Evolutionary conservation across 257 asterid genomes (phyloP).

Genomic region (Nemophila menziesii): DNA sequence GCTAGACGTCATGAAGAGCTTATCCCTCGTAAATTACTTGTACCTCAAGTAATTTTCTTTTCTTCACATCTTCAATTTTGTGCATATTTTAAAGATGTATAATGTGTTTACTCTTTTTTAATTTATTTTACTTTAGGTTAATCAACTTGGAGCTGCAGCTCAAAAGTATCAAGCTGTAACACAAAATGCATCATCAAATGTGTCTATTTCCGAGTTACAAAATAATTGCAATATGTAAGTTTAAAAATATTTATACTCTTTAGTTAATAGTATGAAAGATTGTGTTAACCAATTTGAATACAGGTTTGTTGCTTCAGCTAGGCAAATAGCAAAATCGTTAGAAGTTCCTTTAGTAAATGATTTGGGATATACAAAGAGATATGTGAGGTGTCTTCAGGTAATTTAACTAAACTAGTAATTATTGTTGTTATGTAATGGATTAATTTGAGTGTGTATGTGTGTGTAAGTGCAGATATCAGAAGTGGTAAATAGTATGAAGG

Average conservation of each 20-base stretch:
- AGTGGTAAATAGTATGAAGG: constrained; percentile 99
- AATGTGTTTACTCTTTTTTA: not conserved
- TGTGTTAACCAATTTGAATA: too few relatives aligned
- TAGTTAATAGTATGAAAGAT: too few relatives aligned
- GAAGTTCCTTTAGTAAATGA: constrained; percentile 84
- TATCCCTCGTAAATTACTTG: constrained; percentile 75
- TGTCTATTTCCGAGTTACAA: constrained; percentile 74
- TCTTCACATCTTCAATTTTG: too few relatives aligned
- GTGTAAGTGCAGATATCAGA: constrained; percentile 80
- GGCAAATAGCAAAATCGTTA: constrained; percentile 80
- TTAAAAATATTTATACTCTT: not conserved
- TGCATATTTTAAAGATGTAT: too few relatives aligned
- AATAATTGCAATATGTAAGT: constrained; percentile 91
- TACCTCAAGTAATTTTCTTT: constrained; percentile 68
- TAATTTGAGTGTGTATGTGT: too few relatives aligned
- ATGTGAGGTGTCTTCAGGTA: constrained; percentile 79
- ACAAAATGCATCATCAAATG: constrained; percentile 50
- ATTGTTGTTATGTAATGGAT: too few relatives aligned
- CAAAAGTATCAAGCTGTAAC: constrained; percentile 91
- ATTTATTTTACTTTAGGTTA: constrained; percentile 39
- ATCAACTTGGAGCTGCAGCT: constrained; percentile 95
- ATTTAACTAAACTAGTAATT: too few relatives aligned
- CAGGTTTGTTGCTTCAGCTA: constrained; percentile 86
- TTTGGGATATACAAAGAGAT: constrained; percentile 83
- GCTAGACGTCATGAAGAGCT: constrained; percentile 97